Evolutionary conservation across 2,329 filamentous ascomycete genomes (phyloP).

Genomic region (Ceratocystis alfenasii): DNA sequence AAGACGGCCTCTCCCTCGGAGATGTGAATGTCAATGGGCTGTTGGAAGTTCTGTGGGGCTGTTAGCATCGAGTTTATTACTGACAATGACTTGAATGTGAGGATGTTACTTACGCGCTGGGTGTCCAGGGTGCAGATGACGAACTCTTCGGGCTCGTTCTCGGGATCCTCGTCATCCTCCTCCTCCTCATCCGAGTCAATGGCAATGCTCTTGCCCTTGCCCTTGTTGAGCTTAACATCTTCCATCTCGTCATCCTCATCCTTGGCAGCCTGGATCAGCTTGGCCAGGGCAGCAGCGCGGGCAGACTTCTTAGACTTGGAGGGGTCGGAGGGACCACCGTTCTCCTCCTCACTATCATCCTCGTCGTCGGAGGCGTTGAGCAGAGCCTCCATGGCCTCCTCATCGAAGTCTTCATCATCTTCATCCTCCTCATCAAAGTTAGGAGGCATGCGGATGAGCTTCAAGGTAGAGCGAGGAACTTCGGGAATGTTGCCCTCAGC

Average conservation of each 20-base stretch:
- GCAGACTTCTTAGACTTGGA: constrained; percentile 62
- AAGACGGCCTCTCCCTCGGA: constrained; percentile 79
- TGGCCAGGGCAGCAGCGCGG: constrained; percentile 62
- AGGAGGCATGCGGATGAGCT: constrained; percentile 67
- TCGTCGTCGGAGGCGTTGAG: constrained; percentile 44
- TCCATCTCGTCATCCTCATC: constrained; percentile 53
- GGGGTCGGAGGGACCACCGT: constrained; percentile 85
- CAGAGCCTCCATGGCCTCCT: constrained; percentile 50
- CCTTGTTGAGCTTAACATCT: constrained; percentile 56
- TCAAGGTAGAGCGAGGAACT: constrained; percentile 71
- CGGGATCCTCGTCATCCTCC: constrained; percentile 42
- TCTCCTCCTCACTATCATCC: constrained; percentile 54
- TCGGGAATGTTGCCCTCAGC: constrained; percentile 48
- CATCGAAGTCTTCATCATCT: constrained; percentile 51
- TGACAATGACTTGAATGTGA: neutral
- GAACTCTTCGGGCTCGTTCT: constrained; percentile 69
- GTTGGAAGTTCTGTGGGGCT: constrained; percentile 68
- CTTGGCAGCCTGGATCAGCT: constrained; percentile 49
- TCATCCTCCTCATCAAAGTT: constrained; percentile 43
- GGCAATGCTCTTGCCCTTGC: constrained; percentile 61
- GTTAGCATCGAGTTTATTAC: constrained; percentile 20
- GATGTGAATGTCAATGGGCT: constrained; percentile 85
- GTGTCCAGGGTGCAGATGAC: constrained; percentile 94
- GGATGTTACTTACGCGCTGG: constrained; percentile 54
- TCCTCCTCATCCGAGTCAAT: constrained; percentile 47